Evolutionary conservation across 768 basidiomycete species (phyloP).

Genomic region (Suillus tomentosus): DNA sequence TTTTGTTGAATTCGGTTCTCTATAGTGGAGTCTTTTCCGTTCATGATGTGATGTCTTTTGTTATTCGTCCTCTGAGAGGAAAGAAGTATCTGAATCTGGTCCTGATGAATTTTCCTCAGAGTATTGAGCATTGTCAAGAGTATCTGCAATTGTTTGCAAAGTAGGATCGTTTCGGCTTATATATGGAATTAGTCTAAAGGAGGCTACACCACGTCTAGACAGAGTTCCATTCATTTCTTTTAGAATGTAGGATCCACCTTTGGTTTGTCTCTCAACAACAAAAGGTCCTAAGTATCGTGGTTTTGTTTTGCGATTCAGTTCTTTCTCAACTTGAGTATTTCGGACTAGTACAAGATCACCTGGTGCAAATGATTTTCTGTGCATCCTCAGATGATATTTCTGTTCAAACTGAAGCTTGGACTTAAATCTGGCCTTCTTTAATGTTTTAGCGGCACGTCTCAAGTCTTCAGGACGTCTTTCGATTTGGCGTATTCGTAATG

Average conservation of each 20-base stretch:
- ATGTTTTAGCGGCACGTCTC: constrained; percentile 28
- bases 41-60: too few relatives aligned
- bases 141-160: too few relatives aligned
- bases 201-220: neutral
- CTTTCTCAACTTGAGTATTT: constrained; percentile 36
- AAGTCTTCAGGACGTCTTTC: constrained; percentile 9
- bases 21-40: too few relatives aligned
- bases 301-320: constrained; percentile 31
- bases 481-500: constrained; percentile 22
- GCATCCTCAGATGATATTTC: constrained; percentile 18
- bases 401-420: constrained; percentile 30
- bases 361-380: constrained; percentile 26
- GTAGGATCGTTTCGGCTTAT: too few relatives aligned
- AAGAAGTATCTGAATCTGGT: too few relatives aligned
- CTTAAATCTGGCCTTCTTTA: constrained; percentile 18
- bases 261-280: constrained; percentile 31
- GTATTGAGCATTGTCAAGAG: too few relatives aligned
- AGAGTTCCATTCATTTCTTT: constrained; percentile 21
- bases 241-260: constrained; percentile 16
- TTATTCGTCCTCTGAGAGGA: too few relatives aligned
- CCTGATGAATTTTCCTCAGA: too few relatives aligned
- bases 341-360: constrained; percentile 38
- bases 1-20: too few relatives aligned
- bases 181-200: too few relatives aligned
- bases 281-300: constrained; percentile 41